phyloP scores from a whole-genome alignment of 805 yeast genomes.

The Scheffersomyces coipomensis region DNA sequence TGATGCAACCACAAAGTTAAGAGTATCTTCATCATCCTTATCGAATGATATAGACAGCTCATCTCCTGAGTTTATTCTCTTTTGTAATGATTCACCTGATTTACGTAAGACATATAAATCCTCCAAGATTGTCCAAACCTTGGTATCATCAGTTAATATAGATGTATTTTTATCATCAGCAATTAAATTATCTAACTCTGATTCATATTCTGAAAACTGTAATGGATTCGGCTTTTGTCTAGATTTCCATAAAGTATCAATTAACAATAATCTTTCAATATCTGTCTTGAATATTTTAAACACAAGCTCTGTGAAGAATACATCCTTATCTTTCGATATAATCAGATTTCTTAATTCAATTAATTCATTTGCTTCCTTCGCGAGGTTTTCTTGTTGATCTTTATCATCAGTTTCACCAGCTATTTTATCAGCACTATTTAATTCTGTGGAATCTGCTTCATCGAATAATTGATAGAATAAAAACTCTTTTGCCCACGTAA shows the following conservation, averaged over 20 bases:
- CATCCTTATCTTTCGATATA: conserved; percentile 6
- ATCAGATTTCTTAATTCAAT: conserved; percentile 29
- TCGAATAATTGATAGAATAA: conserved; percentile 79
- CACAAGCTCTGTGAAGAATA: conserved; percentile 43
- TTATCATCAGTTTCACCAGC: conserved; percentile 58
- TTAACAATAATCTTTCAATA: conserved; percentile 65
- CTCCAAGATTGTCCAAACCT: conserved; percentile 61
- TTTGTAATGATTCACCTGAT: conserved; percentile 49
- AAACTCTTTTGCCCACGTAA: conserved; percentile 96
- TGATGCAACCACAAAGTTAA: conserved; percentile 83
- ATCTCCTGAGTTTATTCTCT: conserved; percentile 38
- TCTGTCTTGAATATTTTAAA: conserved; percentile 69
- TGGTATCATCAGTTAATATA: conserved; percentile 34
- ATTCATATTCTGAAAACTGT: conserved; percentile 19
- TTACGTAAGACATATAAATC: conserved; percentile 58
- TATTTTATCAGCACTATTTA: conserved; percentile 18
- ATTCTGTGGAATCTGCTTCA: conserved; percentile 33
- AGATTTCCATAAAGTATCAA: conserved; percentile 77
- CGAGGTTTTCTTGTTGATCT: conserved; percentile 61
- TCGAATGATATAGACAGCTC: conserved; percentile 63
- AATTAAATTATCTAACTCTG: conserved; percentile 11
- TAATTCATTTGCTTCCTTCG: conserved; percentile 68
- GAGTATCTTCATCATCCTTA: conserved; percentile 91
- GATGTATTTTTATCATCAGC: conserved; percentile 16
- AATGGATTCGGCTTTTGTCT: conserved; percentile 70